Evolutionary conservation across 805 yeast genomes (phyloP), one percentile per base, ranked within the genome.

Genomic region (Candida chilensis): DNA sequence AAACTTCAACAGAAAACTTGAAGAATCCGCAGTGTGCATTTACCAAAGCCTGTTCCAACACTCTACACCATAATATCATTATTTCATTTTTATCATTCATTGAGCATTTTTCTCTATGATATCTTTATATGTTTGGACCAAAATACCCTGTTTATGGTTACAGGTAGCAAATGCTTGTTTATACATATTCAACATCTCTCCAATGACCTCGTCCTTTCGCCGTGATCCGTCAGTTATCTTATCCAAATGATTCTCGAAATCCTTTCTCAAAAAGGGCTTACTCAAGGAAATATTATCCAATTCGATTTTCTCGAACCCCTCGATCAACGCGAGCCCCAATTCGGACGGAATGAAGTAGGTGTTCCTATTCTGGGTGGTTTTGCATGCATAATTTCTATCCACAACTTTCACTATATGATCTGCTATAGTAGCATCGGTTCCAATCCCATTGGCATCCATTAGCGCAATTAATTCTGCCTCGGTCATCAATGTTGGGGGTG

Each of bases 391-490:
- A 13, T 75, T 74, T 31, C 98, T 57, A 8, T 52, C 51, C 17
- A 70, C 56, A 26, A 92, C 76, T 47, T 83, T 88, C 34, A 82
- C 87, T 22, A 92, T 92, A 53, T 92, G 99, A 26, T 92, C 98
- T 0, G 97, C 98, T 54, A 92, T 94, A 0, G 99, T 92, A 1
- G 99, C 99, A 60, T 92, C 99, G 0, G 99, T 92, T 3, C 99
- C 99, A 27, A 92, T 92, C 0, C 97, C 97, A 52, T 92, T 92
- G 8, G 77, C 83, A 58, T 94, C 97, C 99, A 92, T 92, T 28
- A 92, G 58, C 7, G 85, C 79, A 54, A 92, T 86, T 15, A 92
- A 64, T 47, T 90, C 98, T 0, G 95, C 68, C 51, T 92, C 99
- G 0, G 97, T 90, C 65, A 92, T 68, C 31, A 76, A 80, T 17